These are phyloP conservation scores for Tulasnella sp. DNA, from an alignment of 768 basidiomycete genomes.

Conservation along the genomic window DNA sequence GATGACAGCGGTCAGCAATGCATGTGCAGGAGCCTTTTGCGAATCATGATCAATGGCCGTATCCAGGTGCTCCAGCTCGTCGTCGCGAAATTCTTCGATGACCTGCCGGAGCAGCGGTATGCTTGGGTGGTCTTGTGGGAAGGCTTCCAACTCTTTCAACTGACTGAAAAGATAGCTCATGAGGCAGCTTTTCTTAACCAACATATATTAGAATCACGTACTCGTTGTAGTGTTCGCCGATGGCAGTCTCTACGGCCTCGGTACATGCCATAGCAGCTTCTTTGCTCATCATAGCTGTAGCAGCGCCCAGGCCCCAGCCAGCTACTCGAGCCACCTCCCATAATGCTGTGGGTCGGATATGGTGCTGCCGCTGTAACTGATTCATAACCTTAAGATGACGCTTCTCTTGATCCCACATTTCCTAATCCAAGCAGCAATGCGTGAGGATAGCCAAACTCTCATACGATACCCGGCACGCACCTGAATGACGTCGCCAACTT, in stretches of 20 bases:
- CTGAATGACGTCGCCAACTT: slow-evolving; percentile 60
- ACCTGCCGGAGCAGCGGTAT: slow-evolving; percentile 63
- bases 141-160: slow-evolving; percentile 58
- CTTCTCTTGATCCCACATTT: slow-evolving; percentile 97
- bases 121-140: slow-evolving; percentile 66
- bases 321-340: slow-evolving; percentile 78
- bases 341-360: slow-evolving; percentile 72
- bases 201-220: slow-evolving; percentile 37
- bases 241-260: slow-evolving; percentile 94
- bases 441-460: slow-evolving; percentile 4
- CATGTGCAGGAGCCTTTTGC: slow-evolving; percentile 86
- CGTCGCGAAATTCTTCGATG: slow-evolving; percentile 80
- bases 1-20: slow-evolving; percentile 75
- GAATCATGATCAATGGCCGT: slow-evolving; percentile 81
- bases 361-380: slow-evolving; percentile 74
- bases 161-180: slow-evolving; percentile 48
- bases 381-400: slow-evolving; percentile 85
- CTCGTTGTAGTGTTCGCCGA: slow-evolving; percentile 98
- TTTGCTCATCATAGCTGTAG: slow-evolving; percentile 79
- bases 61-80: slow-evolving; percentile 90
- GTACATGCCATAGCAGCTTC: slow-evolving; percentile 98
- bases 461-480: slow-evolving; percentile 41
- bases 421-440: slow-evolving; percentile 40
- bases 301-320: slow-evolving; percentile 79
- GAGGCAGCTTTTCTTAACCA: neutral